Conservation (phyloP, 2,329 filamentous ascomycete genomes). For the Pseudocercospora vitis region DNA sequence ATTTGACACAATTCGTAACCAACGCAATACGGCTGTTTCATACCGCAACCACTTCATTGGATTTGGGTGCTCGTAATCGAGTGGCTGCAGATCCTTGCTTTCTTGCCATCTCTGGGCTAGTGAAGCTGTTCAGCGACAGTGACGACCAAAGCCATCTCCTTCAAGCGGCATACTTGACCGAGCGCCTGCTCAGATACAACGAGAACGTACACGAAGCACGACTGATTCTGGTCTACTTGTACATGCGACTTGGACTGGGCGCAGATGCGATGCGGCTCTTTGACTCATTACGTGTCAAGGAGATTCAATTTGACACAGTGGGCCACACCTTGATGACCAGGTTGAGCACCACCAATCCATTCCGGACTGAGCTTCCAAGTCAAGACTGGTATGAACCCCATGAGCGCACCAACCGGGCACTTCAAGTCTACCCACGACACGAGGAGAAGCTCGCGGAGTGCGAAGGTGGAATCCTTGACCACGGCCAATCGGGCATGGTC, state of each 20-base stretch:
- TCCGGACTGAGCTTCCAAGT: slow-evolving; percentile 24
- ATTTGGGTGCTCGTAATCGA: slow-evolving; percentile 22
- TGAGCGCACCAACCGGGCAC: slow-evolving; percentile 31
- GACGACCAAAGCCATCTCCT: slow-evolving; percentile 29
- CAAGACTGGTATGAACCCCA: slow-evolving; percentile 32
- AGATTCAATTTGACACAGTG: slow-evolving; percentile 40
- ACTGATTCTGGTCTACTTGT: slow-evolving; percentile 38
- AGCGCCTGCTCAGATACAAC: slow-evolving; percentile 31
- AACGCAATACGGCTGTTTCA: slow-evolving; percentile 33
- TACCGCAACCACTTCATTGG: slow-evolving; percentile 20
- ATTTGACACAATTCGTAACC: slow-evolving; percentile 27
- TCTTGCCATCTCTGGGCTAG: slow-evolving; percentile 36
- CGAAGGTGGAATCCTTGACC: slow-evolving; percentile 33
- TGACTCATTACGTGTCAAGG: slow-evolving; percentile 38
- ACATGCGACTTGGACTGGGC: slow-evolving; percentile 37
- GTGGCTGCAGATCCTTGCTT: slow-evolving; percentile 35
- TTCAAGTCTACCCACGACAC: slow-evolving; percentile 35
- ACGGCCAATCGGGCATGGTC: slow-evolving; percentile 39
- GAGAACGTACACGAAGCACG: slow-evolving; percentile 37
- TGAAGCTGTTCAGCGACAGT: slow-evolving; percentile 29
- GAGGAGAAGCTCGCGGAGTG: slow-evolving; percentile 38
- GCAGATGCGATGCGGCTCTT: slow-evolving; percentile 35
- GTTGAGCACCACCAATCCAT: slow-evolving; percentile 36
- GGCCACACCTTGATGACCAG: slow-evolving; percentile 38
- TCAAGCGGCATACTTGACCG: slow-evolving; percentile 34